Base-by-base conservation (phyloP, 2,329 filamentous ascomycete genomes). In the Apiospora aurea region DNA sequence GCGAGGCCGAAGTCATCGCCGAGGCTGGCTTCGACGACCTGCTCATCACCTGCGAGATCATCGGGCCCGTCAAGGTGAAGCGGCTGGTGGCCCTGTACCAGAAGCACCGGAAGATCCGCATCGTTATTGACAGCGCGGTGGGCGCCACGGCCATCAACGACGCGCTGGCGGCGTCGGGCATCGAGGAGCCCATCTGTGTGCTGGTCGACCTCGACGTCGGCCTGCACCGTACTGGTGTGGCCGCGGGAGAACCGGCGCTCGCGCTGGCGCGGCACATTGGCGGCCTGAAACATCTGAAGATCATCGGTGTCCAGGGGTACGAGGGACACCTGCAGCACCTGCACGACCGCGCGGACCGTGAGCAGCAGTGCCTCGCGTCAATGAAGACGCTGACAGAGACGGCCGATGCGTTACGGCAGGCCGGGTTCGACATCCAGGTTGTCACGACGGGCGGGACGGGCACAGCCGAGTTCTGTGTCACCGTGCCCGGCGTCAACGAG, bases 291-390 rank as follows among this genome's bases (percentile, higher is more conserved):
- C 79, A 84, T 72, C 74, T 88, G 67, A 79, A 79, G 11, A 73
- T 88, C 72, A 83, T 87, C 53, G 86, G 86, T 1, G 82, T 87
- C 0, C 85, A 87, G 74, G 86, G 86, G 0, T 88, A 88, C 72
- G 86, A 88, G 75, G 86, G 86, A 1, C 86, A 88, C 77, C 73
- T 87, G 53, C 86, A 88, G 79, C 86, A 88, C 78, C 74, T 88
- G 16, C 85, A 87, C 74, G 80, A 81, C 46, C 73, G 75, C 1
- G 83, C 83, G 10, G 83, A 84, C 72, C 80, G 86, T 29, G 82
- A 81, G 74, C 75, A 67, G 18, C 76, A 81, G 72, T 87, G 86
- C 75, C 78, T 86, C 6, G 82, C 82, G 72, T 84, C 84, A 34
- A 86, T 87, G 86, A 74, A 72, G 34, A 83, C 80, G 1, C 78